Evolutionary conservation across 2,329 filamentous ascomycete species (phyloP), one percentile per base, ranked within the genome.

Genomic region (Rhexocercosporidium sp.): DNA sequence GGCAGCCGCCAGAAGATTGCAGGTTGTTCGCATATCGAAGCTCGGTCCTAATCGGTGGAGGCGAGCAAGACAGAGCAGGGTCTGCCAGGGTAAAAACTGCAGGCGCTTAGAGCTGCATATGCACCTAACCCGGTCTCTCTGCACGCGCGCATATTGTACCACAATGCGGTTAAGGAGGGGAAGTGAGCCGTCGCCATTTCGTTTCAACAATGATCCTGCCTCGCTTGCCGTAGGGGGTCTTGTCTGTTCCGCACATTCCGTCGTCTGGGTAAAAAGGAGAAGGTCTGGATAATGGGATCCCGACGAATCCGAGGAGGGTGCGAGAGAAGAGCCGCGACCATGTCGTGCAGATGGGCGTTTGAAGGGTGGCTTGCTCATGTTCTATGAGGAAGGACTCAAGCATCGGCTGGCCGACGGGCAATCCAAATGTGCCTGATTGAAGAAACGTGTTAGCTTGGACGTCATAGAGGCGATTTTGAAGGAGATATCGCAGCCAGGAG

Each of bases 371-470:
- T 64, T 64, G 62, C 34, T 51, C n/a, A 62, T 53, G 49, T 37
- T 62, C 39, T 34, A 22, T 62, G 22, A 63, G 47, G 25, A 47
- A 57, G 51, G 47, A 62, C 57, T 72, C 65, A 69, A 25, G 62
- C 59, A 56, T 51, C 59, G 37, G 59, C 63, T 46, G 75, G 74
- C 18, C 73, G 73, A 44, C 74, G 73, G 53, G 75, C 75, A 44
- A 64, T 75, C 74, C 74, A 77, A 29, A 77, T 72, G 60, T 77
- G 75, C 71, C 75, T 77, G 59, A 59, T 56, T 59, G n/a, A 27
- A n/a, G 25, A 44, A 53, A n/a, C 47, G 25, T 53, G 59, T 66
- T 3, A 66, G 66, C 47, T 31, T 31, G 51, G 47, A 59, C 60
- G 57, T 62, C 56, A 64, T 66, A 16, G 56, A 57, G 37, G 57